These are phyloP conservation scores for Dendrobium huoshanense DNA, from an alignment of 106 monocot species.

Conservation along the genomic window DNA sequence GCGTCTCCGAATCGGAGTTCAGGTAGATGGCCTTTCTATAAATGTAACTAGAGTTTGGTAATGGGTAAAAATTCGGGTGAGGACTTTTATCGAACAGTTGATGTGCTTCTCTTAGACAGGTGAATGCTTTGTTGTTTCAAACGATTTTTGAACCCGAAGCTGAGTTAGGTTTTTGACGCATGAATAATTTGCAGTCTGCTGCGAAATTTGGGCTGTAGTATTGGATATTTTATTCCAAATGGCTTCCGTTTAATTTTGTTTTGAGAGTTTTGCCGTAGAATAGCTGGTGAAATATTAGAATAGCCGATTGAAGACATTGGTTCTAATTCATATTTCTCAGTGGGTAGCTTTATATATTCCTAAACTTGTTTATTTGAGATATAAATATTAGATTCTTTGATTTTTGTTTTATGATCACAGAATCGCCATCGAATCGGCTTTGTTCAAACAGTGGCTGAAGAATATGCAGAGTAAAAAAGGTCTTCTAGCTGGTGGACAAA, in stretches of 20 bases:
- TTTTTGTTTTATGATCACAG: slow-evolving; percentile 28
- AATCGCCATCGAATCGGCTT: slow-evolving; percentile 60
- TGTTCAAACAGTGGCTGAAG: slow-evolving; percentile 88
- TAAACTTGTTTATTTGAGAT: background rate
- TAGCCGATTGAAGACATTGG: background rate
- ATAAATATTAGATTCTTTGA: background rate
- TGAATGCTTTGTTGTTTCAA: background rate
- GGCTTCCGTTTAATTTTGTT: background rate
- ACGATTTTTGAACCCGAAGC: background rate
- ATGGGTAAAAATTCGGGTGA: background rate
- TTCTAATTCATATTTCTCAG: background rate
- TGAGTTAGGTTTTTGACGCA: background rate
- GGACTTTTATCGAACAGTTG: background rate
- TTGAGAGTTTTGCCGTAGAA: background rate
- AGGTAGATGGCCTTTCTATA: slow-evolving; percentile 24
- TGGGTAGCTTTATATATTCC: background rate
- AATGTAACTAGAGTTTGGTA: background rate
- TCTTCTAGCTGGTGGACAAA: slow-evolving; percentile 46
- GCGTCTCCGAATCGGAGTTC: slow-evolving; percentile 48
- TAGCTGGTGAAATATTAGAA: background rate
- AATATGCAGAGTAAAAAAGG: slow-evolving; percentile 81
- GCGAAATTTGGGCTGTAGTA: background rate
- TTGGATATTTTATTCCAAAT: slow-evolving; percentile 3
- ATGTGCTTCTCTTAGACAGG: background rate
- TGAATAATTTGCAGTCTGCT: background rate